Percentiles rank a stretch among this genome's conserved stretches.
Conservation (phyloP, 2,329 filamentous ascomycete species). For the Ceratocystis cacaofunesta region DNA sequence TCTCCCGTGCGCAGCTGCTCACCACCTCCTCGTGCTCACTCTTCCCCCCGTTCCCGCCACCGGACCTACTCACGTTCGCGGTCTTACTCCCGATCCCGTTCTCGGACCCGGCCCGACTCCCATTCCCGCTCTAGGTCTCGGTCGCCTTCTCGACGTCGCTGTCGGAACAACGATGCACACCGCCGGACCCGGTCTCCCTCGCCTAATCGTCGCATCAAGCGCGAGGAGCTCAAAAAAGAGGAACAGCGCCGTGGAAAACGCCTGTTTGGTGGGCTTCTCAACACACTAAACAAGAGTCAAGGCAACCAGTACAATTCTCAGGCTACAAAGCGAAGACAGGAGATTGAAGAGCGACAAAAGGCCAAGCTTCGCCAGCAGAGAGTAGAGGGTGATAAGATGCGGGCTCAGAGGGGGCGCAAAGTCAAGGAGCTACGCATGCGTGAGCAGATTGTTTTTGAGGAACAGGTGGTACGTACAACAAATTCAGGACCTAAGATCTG, state of each 20-base stretch:
- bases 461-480: conserved; percentile 49
- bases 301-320: not conserved
- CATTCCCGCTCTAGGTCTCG: conserved; percentile 1
- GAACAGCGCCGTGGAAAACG: conserved; percentile 76
- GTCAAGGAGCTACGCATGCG: conserved; percentile 44
- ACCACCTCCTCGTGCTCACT: not conserved
- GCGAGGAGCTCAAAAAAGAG: conserved; percentile 32
- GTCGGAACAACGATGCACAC: not conserved
- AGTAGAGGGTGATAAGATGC: conserved; percentile 53
- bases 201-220: not conserved
- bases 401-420: conserved; percentile 49
- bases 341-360: conserved; percentile 70
- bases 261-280: conserved; percentile 70
- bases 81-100: not conserved
- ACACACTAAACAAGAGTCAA: conserved; percentile 52
- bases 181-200: not conserved
- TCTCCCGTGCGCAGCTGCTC: not conserved
- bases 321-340: conserved; percentile 45
- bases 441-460: conserved; percentile 63
- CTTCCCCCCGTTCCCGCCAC: not conserved
- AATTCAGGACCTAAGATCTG: not conserved
- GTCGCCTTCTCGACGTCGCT: not conserved
- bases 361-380: conserved; percentile 60
- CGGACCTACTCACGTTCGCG: conserved; percentile 6
- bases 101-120: not conserved